Evolutionary conservation across 306 rosid genomes (phyloP).

Genomic region (Fragaria vesca): DNA sequence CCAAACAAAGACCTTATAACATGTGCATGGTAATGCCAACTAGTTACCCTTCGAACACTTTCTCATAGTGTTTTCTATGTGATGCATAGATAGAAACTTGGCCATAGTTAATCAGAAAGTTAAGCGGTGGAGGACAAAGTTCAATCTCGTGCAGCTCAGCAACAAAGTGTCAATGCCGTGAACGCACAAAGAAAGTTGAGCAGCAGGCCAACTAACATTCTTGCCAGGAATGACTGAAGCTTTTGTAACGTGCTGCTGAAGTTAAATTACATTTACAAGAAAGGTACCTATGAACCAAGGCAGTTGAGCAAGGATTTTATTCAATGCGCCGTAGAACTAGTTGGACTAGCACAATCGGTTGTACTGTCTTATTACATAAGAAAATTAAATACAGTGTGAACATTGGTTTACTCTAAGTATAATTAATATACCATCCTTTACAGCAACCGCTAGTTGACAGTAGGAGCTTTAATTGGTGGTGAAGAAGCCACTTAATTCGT

Average conservation of each 20-base stretch:
- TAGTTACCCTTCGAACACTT: background rate
- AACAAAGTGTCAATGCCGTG: background rate
- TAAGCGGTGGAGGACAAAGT: background rate
- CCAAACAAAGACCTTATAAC: too few relatives aligned
- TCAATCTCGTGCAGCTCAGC: background rate
- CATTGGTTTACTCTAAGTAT: background rate
- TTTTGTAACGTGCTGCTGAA: background rate
- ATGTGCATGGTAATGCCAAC: background rate
- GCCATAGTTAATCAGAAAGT: too few relatives aligned
- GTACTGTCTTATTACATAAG: background rate
- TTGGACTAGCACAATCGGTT: background rate
- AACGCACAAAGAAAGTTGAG: background rate
- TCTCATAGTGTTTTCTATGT: background rate
- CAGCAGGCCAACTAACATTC: background rate
- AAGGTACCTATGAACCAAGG: background rate
- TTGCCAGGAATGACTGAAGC: background rate
- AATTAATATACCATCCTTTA: background rate
- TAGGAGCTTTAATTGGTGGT: background rate
- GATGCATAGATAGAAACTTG: background rate
- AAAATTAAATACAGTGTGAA: conserved; percentile 4
- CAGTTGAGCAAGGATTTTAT: background rate
- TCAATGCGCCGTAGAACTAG: background rate
- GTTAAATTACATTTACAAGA: background rate
- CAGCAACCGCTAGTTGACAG: background rate
- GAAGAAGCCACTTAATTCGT: background rate